Conservation (phyloP, 805 yeast species). For the Nakazawaea ambrosiae region DNA sequence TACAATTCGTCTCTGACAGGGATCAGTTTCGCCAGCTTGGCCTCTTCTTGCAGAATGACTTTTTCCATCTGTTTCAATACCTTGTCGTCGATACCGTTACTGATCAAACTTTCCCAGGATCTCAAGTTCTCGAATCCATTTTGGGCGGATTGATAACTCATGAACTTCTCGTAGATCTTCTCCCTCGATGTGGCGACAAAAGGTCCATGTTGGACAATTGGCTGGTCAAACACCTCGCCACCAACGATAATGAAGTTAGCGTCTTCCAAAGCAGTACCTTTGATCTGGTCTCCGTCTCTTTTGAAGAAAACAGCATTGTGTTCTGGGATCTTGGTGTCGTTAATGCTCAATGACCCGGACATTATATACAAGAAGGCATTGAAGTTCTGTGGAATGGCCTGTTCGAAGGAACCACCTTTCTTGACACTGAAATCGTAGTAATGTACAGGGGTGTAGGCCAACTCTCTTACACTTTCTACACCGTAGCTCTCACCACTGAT, state of each 20-base stretch:
- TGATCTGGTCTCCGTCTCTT: slow-evolving; percentile 56
- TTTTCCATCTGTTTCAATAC: slow-evolving; percentile 3
- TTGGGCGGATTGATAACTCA: slow-evolving; percentile 59
- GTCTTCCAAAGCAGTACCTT: slow-evolving; percentile 43
- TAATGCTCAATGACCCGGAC: slow-evolving; percentile 49
- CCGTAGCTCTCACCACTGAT: slow-evolving; percentile 77
- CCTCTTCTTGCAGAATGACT: slow-evolving; percentile 4
- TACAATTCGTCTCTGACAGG: slow-evolving; percentile 5
- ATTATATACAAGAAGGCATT: slow-evolving; percentile 66
- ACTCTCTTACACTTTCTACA: slow-evolving; percentile 61
- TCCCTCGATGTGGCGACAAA: slow-evolving; percentile 72
- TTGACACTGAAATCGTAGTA: slow-evolving; percentile 60
- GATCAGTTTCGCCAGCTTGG: neutral
- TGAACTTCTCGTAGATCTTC: slow-evolving; percentile 60
- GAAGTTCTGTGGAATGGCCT: slow-evolving; percentile 50
- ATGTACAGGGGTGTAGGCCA: slow-evolving; percentile 77
- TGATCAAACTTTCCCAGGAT: slow-evolving; percentile 46
- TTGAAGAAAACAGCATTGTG: slow-evolving; percentile 57
- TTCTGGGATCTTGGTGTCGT: slow-evolving; percentile 30
- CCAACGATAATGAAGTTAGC: slow-evolving; percentile 70
- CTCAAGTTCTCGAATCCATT: slow-evolving; percentile 67
- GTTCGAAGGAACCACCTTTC: slow-evolving; percentile 60
- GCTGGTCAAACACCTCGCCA: slow-evolving; percentile 68
- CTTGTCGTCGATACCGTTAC: slow-evolving; percentile 21
- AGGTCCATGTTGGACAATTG: slow-evolving; percentile 83